Conservation (phyloP, 805 yeast genomes). For the Kluyveromyces nonfermentans region DNA sequence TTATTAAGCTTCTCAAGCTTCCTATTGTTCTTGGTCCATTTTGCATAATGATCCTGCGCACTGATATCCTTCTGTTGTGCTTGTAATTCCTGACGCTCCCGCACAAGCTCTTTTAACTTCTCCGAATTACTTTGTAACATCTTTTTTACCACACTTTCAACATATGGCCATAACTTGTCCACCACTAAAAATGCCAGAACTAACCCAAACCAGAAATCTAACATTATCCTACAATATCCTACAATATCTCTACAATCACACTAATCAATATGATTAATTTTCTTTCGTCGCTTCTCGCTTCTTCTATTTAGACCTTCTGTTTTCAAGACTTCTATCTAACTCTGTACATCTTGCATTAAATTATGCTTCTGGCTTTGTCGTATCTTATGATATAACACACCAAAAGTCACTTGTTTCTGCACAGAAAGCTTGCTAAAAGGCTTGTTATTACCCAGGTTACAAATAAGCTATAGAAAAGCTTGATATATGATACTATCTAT, state of each 20-base stretch:
- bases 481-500: no score
- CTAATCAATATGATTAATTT: no score
- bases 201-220: background rate
- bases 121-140: slow-evolving; percentile 11
- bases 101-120: slow-evolving; percentile 27
- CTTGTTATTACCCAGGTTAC: no score
- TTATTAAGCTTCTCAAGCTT: slow-evolving; percentile 46
- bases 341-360: no score
- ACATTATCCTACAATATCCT: background rate
- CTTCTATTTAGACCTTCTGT: background rate
- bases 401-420: no score
- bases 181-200: slow-evolving; percentile 1
- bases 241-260: background rate
- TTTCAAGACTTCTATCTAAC: background rate
- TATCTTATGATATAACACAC: background rate
- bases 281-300: no score
- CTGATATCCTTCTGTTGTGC: slow-evolving; percentile 51
- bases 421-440: no score
- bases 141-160: background rate
- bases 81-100: slow-evolving; percentile 39
- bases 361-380: background rate
- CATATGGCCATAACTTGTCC: slow-evolving; percentile 3
- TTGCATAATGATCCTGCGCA: slow-evolving; percentile 91
- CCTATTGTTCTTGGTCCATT: slow-evolving; percentile 89
- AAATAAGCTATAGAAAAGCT: no score